Conservation (phyloP, 2,329 filamentous ascomycete genomes). For the Epichloe hybrida region DNA sequence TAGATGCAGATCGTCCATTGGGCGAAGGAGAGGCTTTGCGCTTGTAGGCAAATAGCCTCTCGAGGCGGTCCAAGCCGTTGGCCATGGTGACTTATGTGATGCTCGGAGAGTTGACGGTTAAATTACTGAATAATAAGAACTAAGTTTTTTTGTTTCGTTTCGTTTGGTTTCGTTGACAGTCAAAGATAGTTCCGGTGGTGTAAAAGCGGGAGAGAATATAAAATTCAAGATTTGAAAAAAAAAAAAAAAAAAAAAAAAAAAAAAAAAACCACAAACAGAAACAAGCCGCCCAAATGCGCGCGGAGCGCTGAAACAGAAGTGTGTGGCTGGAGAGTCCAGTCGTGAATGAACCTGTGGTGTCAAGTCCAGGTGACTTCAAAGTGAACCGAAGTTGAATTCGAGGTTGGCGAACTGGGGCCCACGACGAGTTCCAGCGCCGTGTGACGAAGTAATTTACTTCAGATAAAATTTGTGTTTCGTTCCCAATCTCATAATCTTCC, state of each 20-base stretch:
- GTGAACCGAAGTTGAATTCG: constrained; percentile 8
- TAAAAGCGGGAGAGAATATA: neutral
- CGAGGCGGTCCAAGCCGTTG: constrained; percentile 34
- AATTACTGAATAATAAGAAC: neutral
- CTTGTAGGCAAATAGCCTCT: constrained; percentile 37
- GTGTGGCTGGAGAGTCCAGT: constrained; percentile 1
- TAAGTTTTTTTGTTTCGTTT: neutral
- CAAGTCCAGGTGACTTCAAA: constrained; percentile 7
- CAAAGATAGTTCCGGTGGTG: neutral
- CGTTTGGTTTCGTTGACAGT: neutral
- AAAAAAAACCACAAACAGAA: too few relatives aligned
- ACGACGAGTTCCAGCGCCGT: neutral
- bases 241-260: too few relatives aligned
- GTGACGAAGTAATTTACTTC: constrained; percentile 1
- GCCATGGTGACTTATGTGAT: constrained; percentile 26
- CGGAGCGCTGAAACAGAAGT: neutral
- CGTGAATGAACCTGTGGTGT: neutral
- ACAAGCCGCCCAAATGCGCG: neutral
- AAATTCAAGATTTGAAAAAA: too few relatives aligned
- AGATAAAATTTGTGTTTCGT: neutral
- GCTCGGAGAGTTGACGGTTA: neutral
- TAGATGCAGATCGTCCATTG: constrained; percentile 12
- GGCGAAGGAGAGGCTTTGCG: constrained; percentile 19
- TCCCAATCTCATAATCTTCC: neutral
- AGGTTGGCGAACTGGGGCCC: neutral